Base-by-base conservation (phyloP, 176 grass and related monocot species). In the Zoysia japonica region DNA sequence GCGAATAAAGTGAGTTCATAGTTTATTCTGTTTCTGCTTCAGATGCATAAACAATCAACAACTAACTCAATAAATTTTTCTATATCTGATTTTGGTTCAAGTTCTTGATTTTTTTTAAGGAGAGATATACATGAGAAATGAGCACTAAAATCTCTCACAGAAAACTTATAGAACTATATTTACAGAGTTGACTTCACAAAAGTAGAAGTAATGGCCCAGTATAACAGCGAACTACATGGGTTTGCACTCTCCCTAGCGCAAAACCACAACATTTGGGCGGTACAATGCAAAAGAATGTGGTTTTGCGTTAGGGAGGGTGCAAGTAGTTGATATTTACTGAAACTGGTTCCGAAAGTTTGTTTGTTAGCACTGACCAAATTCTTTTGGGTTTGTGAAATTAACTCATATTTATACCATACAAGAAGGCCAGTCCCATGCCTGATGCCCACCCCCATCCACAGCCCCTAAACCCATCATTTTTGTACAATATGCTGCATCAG, bases 1-100 rank as follows among this genome's bases (percentile, higher is more conserved):
- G 80, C 87, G 93, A 70, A 97, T 97, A 79, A 88, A 90, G 93
- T 97, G 78, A 97, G 90, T 60, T 88, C 51, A 65, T 57, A 37
- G 47, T 81, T 54, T 80, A 49, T 61, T 56, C 45, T 55, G 9
- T 48, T 57, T 79, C 83, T 78, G 19, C 42, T 79, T 67, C 6
- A 50, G 9, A 65, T 63, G 59, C 6, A 67, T 68, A 39, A 67
- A 83, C 40, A 64, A 15, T 74, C 62, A 5, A 40, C 39, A 4
- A n/a, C 57, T 61, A 44, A 78, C 51, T 79, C 63, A 50, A 62
- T 70, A 35, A 2, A 37, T 42, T 28, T 51, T 71, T 81, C 20
- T 16, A 43, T 0, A 54, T 75, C 38, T 57, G 14, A 61, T 5
- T 1, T 70, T 60, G 8, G 61, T 4, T 67, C 20, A 68, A 64